Conservation (phyloP, 2,329 filamentous ascomycete genomes). For the Trichoderma sp. region DNA sequence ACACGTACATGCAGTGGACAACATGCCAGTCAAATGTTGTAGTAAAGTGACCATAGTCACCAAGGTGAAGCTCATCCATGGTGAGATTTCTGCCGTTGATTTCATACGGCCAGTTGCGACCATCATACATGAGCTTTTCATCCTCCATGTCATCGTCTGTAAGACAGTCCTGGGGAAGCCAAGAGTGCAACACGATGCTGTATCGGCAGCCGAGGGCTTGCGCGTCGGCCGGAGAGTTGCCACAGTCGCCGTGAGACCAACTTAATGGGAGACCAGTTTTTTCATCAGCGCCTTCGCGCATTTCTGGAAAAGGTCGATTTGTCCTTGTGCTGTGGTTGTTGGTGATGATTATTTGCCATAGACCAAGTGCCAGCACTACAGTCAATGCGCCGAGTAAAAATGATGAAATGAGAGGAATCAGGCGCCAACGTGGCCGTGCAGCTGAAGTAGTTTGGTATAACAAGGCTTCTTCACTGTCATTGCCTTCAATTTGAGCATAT, state of each 20-base stretch:
- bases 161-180: constrained; percentile 24
- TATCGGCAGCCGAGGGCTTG: constrained; percentile 18
- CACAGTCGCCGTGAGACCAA: constrained; percentile 24
- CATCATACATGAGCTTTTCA: constrained; percentile 25
- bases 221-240: constrained; percentile 23
- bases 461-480: constrained; percentile 4
- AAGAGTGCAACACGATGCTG: constrained; percentile 25
- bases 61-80: constrained; percentile 21
- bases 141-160: constrained; percentile 25
- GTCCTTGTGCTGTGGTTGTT: not conserved
- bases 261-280: constrained; percentile 19
- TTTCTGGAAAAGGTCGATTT: constrained; percentile 16
- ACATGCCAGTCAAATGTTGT: constrained; percentile 26
- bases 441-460: not conserved
- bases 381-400: constrained; percentile 11
- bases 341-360: not conserved
- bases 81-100: constrained; percentile 21
- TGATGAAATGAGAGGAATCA: not conserved
- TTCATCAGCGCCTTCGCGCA: constrained; percentile 20
- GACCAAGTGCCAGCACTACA: not conserved
- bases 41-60: constrained; percentile 23
- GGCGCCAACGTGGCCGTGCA: not conserved
- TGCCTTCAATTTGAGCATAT: constrained; percentile 7
- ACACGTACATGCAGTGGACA: constrained; percentile 25
- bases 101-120: constrained; percentile 21